Evolutionary conservation across 306 rosid genomes (phyloP).

Genomic region (Vigna mungo): DNA sequence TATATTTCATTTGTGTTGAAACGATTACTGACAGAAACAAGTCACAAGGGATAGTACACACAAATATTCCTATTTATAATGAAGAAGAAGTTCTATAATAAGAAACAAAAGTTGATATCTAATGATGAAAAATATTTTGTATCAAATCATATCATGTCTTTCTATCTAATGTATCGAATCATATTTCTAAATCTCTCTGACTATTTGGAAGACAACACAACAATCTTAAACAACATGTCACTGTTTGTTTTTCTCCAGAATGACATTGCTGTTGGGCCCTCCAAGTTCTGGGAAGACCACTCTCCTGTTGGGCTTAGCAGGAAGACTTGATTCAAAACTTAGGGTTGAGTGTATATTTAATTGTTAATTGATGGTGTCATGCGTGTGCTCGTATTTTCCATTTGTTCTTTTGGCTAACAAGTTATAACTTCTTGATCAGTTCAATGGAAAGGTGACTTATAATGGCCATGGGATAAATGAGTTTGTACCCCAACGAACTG

Average conservation of each 20-base stretch:
- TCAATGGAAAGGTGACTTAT: constrained; percentile 63
- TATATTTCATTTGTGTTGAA: not conserved
- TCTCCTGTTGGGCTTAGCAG: constrained; percentile 69
- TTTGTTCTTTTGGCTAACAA: constrained; percentile 12
- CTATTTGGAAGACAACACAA: not conserved
- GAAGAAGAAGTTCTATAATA: too few relatives aligned
- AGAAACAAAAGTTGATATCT: too few relatives aligned
- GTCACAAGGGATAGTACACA: too few relatives aligned
- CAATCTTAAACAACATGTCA: not conserved
- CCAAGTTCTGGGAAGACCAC: constrained; percentile 92
- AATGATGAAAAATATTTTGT: too few relatives aligned
- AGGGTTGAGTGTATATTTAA: constrained; percentile 46
- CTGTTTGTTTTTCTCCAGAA: constrained; percentile 43
- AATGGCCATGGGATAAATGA: constrained; percentile 77
- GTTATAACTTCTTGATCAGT: constrained; percentile 44
- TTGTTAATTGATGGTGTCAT: not conserved
- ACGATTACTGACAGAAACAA: too few relatives aligned
- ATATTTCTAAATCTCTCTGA: too few relatives aligned
- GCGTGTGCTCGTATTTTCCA: not conserved
- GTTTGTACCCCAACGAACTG: constrained; percentile 74
- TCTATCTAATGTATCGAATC: too few relatives aligned
- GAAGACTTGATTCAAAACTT: constrained; percentile 65
- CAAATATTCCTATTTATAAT: too few relatives aligned
- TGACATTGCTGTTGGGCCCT: constrained; percentile 88
- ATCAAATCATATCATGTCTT: too few relatives aligned